Evolutionary conservation across 768 basidiomycete genomes (phyloP).

Genomic region (Tephrocybe sp.): DNA sequence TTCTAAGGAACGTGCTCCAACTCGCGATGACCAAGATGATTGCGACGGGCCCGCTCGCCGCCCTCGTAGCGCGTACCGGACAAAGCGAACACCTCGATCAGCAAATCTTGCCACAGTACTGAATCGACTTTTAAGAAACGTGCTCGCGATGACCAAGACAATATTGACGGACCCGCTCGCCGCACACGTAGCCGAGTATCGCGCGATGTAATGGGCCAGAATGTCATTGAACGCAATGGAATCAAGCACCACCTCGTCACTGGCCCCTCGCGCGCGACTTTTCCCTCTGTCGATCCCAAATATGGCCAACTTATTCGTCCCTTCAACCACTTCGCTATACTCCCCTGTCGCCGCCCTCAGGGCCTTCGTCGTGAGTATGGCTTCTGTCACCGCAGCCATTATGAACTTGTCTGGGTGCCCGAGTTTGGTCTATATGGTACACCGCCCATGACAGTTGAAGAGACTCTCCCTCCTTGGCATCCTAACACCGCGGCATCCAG

Average conservation of each 20-base stretch:
- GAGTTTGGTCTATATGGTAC: conserved; percentile 13
- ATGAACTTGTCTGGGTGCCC: conserved; percentile 13
- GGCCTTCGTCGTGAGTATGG: conserved; percentile 14
- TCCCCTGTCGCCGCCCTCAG: conserved; percentile 3
- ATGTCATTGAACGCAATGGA: neutral
- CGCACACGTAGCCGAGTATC: neutral
- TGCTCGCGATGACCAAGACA: neutral
- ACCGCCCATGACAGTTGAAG: conserved; percentile 10
- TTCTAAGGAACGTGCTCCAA: neutral
- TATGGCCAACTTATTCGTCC: neutral
- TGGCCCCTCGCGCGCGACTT: neutral
- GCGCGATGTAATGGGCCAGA: neutral
- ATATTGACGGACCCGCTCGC: neutral
- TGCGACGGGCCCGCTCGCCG: neutral
- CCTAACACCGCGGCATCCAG: neutral
- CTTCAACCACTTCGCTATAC: conserved; percentile 11
- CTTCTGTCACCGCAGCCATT: conserved; percentile 15
- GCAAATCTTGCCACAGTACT: neutral
- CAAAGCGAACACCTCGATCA: too few relatives aligned
- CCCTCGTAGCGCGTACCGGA: neutral
- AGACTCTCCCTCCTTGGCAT: conserved; percentile 1
- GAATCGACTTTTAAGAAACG: neutral
- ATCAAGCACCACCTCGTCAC: neutral
- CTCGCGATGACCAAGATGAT: neutral
- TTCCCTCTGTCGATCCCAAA: neutral